Conservation (phyloP, 106 monocot species). For the Platanthera zijinensis region DNA sequence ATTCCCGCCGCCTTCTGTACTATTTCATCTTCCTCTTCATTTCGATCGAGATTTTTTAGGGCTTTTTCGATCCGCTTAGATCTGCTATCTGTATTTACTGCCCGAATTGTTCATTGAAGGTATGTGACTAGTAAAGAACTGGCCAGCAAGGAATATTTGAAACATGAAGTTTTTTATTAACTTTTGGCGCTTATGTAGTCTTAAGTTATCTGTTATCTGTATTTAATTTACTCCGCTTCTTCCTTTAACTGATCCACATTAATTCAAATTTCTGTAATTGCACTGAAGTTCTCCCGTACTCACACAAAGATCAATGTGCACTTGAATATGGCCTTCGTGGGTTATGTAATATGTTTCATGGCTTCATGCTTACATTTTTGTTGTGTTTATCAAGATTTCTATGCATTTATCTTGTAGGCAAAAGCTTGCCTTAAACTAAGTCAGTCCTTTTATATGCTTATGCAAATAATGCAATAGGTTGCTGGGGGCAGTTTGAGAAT, state of each 20-base stretch:
- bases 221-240: neutral
- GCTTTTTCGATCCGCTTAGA: no score
- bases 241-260: neutral
- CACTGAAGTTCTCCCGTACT: neutral
- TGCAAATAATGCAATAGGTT: constrained; percentile 76
- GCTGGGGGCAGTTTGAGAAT: constrained; percentile 98
- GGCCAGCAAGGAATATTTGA: neutral
- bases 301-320: neutral
- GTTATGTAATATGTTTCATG: neutral
- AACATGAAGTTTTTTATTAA: no score
- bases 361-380: neutral
- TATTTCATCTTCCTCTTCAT: no score
- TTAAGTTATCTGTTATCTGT: neutral
- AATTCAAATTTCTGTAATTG: neutral
- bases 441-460: neutral
- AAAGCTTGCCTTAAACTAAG: neutral
- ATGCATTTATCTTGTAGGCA: neutral
- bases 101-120: no score
- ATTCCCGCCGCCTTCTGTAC: no score
- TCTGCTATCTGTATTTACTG: no score
- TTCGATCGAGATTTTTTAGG: no score
- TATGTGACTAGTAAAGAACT: neutral
- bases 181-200: neutral
- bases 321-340: neutral
- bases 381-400: neutral